Conservation (phyloP, 768 basidiomycete species). For the Mycena alexandri region DNA sequence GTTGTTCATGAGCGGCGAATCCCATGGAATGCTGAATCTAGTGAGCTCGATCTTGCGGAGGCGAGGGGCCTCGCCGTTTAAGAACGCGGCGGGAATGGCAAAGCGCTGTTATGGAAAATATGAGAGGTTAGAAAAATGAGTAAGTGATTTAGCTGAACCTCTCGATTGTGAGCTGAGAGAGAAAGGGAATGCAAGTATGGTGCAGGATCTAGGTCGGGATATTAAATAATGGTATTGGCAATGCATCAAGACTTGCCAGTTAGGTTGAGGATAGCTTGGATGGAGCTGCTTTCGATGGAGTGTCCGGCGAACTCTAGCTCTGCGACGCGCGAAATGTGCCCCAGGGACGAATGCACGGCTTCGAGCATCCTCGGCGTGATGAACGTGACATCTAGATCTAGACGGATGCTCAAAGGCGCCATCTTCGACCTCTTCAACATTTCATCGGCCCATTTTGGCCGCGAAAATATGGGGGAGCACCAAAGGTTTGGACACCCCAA, state of each 20-base stretch:
- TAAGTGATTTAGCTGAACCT: neutral
- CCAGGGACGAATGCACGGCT: slow-evolving; percentile 46
- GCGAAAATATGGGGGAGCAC: slow-evolving; percentile 51
- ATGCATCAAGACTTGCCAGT: slow-evolving; percentile 2
- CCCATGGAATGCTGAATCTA: slow-evolving; percentile 52
- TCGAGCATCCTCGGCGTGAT: slow-evolving; percentile 45
- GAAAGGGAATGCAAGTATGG: slow-evolving; percentile 51
- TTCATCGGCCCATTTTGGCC: slow-evolving; percentile 53
- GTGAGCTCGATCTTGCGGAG: slow-evolving; percentile 53
- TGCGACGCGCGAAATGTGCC: slow-evolving; percentile 50
- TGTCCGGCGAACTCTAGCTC: slow-evolving; percentile 46
- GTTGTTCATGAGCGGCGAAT: slow-evolving; percentile 49
- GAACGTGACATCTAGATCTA: slow-evolving; percentile 31
- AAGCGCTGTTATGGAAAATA: slow-evolving; percentile 32
- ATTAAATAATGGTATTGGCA: slow-evolving; percentile 20
- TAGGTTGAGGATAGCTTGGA: slow-evolving; percentile 44
- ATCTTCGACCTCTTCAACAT: slow-evolving; percentile 61
- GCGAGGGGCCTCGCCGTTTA: slow-evolving; percentile 48
- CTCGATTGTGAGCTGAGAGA: slow-evolving; percentile 38
- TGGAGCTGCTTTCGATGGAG: slow-evolving; percentile 28
- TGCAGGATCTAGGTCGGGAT: slow-evolving; percentile 37
- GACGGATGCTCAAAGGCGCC: slow-evolving; percentile 44
- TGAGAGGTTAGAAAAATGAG: slow-evolving; percentile 4
- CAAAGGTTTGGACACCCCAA: slow-evolving; percentile 57
- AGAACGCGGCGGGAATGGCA: slow-evolving; percentile 44